Percentiles rank a stretch among this genome's conserved stretches.
Evolutionary conservation across 1,284 basidiomycete genomes (phyloP).

Genomic region (Xerocomus cyaneibrunnescens): DNA sequence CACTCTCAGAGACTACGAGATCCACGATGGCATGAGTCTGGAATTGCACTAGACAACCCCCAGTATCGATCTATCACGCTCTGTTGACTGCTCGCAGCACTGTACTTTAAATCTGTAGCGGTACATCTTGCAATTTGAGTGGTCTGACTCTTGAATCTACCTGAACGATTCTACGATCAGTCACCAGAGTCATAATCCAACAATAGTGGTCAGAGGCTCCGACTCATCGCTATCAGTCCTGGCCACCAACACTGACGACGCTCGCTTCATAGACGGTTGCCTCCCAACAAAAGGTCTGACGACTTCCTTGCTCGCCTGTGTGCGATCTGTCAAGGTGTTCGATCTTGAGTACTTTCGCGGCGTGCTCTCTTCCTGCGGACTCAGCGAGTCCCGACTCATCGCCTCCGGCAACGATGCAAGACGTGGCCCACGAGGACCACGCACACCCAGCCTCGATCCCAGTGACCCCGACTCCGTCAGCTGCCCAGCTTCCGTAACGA

Average conservation of each 20-base stretch:
- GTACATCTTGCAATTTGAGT: slow-evolving; percentile 5
- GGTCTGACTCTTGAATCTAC: not conserved
- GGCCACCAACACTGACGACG: slow-evolving; percentile 20
- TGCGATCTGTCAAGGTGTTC: slow-evolving; percentile 38
- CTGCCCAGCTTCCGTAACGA: slow-evolving; percentile 20
- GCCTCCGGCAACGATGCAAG: slow-evolving; percentile 19
- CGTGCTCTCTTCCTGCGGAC: slow-evolving; percentile 23
- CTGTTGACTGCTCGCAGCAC: slow-evolving; percentile 2
- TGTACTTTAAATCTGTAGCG: slow-evolving; percentile 15
- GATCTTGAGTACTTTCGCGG: slow-evolving; percentile 26
- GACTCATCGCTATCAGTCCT: slow-evolving; percentile 18
- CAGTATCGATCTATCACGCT: not conserved
- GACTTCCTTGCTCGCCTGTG: slow-evolving; percentile 31
- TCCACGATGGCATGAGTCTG: slow-evolving; percentile 90
- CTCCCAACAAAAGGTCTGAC: slow-evolving; percentile 31
- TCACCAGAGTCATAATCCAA: not conserved
- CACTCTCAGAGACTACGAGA: slow-evolving; percentile 92
- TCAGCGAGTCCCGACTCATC: slow-evolving; percentile 7
- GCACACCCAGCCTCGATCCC: slow-evolving; percentile 18
- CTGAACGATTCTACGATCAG: not conserved
- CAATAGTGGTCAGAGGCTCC: slow-evolving; percentile 8
- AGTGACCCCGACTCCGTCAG: slow-evolving; percentile 23
- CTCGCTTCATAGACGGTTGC: slow-evolving; percentile 23
- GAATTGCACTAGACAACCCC: slow-evolving; percentile 73
- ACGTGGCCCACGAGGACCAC: slow-evolving; percentile 22